Base-by-base conservation (phyloP, 805 yeast species). In the Saccharomycopsis babjevae region DNA sequence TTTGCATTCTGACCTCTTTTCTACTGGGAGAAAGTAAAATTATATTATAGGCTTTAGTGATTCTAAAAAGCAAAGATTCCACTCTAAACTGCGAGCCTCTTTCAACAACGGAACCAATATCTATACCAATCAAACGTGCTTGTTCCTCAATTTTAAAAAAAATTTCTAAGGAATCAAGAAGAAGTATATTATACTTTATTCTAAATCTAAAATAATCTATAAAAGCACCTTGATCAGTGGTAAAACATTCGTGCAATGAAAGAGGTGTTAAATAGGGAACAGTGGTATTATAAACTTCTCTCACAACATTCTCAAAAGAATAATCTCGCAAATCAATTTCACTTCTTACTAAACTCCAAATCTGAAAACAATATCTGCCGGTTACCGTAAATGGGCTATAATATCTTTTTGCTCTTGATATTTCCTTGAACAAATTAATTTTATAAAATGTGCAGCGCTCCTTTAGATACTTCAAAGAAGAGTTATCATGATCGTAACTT, bases 21-120 rank as follows among this genome's bases (percentile, higher is more conserved):
- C 87, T 86, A 34, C 89, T 83, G 0, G 99, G 97, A 0, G 97
- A 88, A 5, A 85, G 73, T 60, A 91, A 69, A 50, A 93, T 70
- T 58, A 79, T 83, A 68, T 87, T 87, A 68, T 91, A 96, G 1
- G 83, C 76, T 67, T 90, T 89, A 30, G 94, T 81, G 20, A 94
- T 72, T 59, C 99, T 73, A 2, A 83, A 72, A 65, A 94, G 73
- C 43, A 92, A 78, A 0, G 97, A 88, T 69, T 94, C 99, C 1
- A 94, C 97, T 69, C 89, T 92, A 70, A 79, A 94, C 69, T 94
- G 99, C 0, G 98, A 93, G 0, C 99, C 99, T 62, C 99, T 72
- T 58, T 89, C 87, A 62, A 88, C 83, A 8, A 91, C 89, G 2
- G 97, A 89, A 68, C 84, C 80, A 70, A 91, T 94, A 67, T 94